A percentile compares a stretch with the other conserved stretches of the same genome.
Conservation (phyloP, 768 basidiomycete genomes). For the Russula lepida region DNA sequence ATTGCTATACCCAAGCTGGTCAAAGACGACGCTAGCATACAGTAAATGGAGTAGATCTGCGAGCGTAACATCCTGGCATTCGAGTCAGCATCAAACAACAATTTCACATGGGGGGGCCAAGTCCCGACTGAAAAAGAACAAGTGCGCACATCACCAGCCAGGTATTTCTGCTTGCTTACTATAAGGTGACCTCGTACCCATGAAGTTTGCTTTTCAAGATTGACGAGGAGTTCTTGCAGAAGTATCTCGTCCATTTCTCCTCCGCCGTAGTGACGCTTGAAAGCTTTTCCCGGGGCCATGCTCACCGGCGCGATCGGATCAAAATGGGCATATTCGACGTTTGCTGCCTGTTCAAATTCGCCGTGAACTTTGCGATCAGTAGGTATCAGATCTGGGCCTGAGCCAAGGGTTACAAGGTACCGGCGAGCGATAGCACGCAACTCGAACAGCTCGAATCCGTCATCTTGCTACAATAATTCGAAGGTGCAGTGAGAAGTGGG, state of each 20-base stretch:
- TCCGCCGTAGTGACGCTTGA: neutral
- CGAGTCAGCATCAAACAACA: neutral
- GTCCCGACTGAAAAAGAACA: neutral
- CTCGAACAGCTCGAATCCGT: constrained; percentile 26
- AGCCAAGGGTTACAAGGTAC: constrained; percentile 23
- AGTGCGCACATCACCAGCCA: constrained; percentile 8
- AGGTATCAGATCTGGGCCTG: constrained; percentile 21
- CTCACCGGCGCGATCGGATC: neutral
- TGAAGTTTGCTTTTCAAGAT: neutral
- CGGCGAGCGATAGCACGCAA: constrained; percentile 24
- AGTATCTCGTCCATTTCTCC: neutral
- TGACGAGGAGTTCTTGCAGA: neutral
- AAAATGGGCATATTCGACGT: constrained; percentile 22
- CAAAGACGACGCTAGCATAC: neutral
- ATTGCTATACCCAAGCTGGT: neutral
- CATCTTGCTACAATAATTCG: constrained; percentile 22
- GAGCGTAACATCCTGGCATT: constrained; percentile 1
- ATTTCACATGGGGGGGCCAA: too few relatives aligned
- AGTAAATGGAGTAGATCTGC: constrained; percentile 12
- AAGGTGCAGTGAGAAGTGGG: neutral
- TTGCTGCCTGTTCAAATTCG: constrained; percentile 26
- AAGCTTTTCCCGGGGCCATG: neutral
- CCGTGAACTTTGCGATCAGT: constrained; percentile 22
- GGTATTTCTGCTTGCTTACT: constrained; percentile 14
- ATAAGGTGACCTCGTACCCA: constrained; percentile 3